Evolutionary conservation across 1,284 basidiomycete species (phyloP).

Genomic region (Microbotryum lychnidis-dioicae): DNA sequence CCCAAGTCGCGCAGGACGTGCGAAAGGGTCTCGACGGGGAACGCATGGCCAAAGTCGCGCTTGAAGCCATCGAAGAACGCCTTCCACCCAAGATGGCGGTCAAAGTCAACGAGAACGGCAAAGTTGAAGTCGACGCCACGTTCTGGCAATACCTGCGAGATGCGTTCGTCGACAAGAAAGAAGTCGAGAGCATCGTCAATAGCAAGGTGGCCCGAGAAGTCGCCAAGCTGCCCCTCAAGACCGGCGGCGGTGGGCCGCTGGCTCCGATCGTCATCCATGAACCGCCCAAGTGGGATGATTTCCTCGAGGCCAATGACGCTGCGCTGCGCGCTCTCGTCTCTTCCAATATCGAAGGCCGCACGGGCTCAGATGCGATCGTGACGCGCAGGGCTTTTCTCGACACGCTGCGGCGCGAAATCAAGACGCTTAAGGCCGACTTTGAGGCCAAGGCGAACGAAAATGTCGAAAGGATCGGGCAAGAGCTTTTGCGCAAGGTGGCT

Average conservation of each 20-base stretch:
- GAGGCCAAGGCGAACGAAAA: conserved; percentile 36
- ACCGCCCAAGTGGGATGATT: conserved; percentile 33
- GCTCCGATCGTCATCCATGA: conserved; percentile 9
- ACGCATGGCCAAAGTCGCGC: conserved; percentile 31
- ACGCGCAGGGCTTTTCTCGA: conserved; percentile 36
- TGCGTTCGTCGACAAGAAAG: conserved; percentile 40
- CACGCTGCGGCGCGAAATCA: conserved; percentile 36
- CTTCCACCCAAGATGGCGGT: conserved; percentile 44
- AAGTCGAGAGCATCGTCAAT: conserved; percentile 32
- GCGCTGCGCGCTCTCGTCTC: conserved; percentile 40
- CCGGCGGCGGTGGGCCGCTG: conserved; percentile 9
- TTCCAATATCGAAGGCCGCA: conserved; percentile 33
- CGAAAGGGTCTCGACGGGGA: conserved; percentile 37
- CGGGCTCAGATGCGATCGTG: conserved; percentile 34
- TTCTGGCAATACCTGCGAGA: conserved; percentile 46
- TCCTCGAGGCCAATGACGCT: conserved; percentile 38
- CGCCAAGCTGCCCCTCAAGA: conserved; percentile 30
- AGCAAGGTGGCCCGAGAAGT: conserved; percentile 33
- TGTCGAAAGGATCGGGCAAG: conserved; percentile 33
- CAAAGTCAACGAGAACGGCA: conserved; percentile 38
- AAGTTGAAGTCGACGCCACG: conserved; percentile 42
- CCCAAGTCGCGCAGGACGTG: conserved; percentile 55
- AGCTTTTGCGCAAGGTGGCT: conserved; percentile 38
- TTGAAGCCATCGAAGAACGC: conserved; percentile 40
- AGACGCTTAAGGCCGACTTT: conserved; percentile 35